Evolutionary conservation across 352 stramenopile species (phyloP).

Genomic region (Globisporangium cylindrosporum): DNA sequence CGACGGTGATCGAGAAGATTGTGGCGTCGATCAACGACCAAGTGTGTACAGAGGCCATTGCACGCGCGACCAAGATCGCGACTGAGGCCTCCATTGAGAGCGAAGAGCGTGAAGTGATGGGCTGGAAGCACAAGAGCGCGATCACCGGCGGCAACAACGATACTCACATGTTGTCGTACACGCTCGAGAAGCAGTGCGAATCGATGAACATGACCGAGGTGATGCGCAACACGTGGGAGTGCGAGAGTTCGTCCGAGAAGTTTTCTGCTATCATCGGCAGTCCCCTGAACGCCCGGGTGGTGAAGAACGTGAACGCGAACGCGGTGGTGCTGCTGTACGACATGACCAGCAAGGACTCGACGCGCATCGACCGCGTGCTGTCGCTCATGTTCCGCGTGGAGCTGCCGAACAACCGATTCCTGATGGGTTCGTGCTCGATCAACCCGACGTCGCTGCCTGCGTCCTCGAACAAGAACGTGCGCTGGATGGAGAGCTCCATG

Average conservation of each 20-base stretch:
- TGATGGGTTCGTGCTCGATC: conserved; percentile 73
- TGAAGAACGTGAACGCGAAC: conserved; percentile 12
- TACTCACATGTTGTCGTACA: neutral
- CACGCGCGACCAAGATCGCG: conserved; percentile 5
- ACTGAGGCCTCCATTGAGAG: neutral
- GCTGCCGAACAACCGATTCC: conserved; percentile 43
- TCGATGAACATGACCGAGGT: conserved; percentile 2
- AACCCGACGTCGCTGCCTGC: conserved; percentile 48
- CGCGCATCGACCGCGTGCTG: conserved; percentile 13
- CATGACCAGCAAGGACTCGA: conserved; percentile 7
- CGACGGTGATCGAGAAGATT: conserved; percentile 9
- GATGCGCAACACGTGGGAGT: conserved; percentile 5
- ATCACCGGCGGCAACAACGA: neutral
- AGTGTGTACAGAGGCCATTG: conserved; percentile 9
- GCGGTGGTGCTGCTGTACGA: conserved; percentile 14
- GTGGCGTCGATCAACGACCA: conserved; percentile 9
- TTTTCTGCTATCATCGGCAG: conserved; percentile 1
- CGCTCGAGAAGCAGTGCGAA: conserved; percentile 24
- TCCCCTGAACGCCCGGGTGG: neutral
- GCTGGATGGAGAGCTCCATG: conserved; percentile 83
- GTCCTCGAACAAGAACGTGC: conserved; percentile 57
- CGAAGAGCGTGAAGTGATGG: conserved; percentile 5
- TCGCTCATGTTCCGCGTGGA: conserved; percentile 15
- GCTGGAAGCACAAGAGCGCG: conserved; percentile 10
- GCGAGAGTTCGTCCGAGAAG: conserved; percentile 9